Percentiles rank a stretch among this genome's conserved stretches.
Conservation (phyloP, 495 filamentous ascomycete species). For the Hypoxylon lenormandii region DNA sequence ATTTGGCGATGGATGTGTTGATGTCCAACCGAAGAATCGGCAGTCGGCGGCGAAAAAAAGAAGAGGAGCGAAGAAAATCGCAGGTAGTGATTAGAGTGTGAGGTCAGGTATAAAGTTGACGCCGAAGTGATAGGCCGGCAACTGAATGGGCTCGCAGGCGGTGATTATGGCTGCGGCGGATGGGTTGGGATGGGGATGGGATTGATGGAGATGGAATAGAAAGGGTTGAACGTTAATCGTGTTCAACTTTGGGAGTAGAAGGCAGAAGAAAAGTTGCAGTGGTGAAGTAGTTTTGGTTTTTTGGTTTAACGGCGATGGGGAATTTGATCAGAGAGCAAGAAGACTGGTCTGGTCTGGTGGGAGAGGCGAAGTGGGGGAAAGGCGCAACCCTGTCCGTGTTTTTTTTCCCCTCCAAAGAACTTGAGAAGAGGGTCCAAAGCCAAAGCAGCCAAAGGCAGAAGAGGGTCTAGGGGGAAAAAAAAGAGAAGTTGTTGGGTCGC, state of each 20-base stretch:
- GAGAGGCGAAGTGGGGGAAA: constrained; percentile 50
- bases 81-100: constrained; percentile 21
- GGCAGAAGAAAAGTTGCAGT: constrained; percentile 33
- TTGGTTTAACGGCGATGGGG: constrained; percentile 33
- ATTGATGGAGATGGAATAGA: constrained; percentile 28
- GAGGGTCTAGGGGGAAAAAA: constrained; percentile 20
- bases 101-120: constrained; percentile 32
- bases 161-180: constrained; percentile 19
- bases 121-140: constrained; percentile 29
- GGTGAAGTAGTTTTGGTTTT: constrained; percentile 26
- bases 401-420: constrained; percentile 39
- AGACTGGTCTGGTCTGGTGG: constrained; percentile 46
- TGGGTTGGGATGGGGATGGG: constrained; percentile 12
- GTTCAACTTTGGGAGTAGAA: constrained; percentile 34
- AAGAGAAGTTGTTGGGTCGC: constrained; percentile 42
- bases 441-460: too few species aligned
- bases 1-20: constrained; percentile 16
- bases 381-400: constrained; percentile 42
- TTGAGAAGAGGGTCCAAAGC: constrained; percentile 3
- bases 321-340: constrained; percentile 47
- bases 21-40: constrained; percentile 21
- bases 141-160: constrained; percentile 21
- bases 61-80: constrained; percentile 41
- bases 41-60: constrained; percentile 29
- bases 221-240: constrained; percentile 42